phyloP scores from a whole-genome alignment of 805 yeast genomes.

The Candida andamanensis region DNA sequence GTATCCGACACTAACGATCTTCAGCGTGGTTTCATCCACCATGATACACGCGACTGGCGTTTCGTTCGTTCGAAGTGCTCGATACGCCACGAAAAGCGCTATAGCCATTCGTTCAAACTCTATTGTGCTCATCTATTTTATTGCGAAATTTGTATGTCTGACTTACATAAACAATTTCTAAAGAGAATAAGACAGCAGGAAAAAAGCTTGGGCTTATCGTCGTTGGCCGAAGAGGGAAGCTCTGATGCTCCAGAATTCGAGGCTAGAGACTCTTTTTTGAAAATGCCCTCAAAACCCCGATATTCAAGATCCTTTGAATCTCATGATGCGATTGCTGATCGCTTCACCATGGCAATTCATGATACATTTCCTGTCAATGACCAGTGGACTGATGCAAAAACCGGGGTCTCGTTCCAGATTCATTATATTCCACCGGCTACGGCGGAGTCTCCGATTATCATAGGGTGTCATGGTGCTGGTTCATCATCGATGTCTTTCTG shows the following conservation, averaged over 20 bases:
- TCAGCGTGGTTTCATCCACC: constrained; percentile 22
- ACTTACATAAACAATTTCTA: constrained; percentile 22
- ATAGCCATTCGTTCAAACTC: constrained; percentile 21
- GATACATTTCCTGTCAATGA: constrained; percentile 10
- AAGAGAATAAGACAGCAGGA: constrained; percentile 21
- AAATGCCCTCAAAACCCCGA: neutral
- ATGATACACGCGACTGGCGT: constrained; percentile 41
- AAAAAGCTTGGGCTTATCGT: constrained; percentile 16
- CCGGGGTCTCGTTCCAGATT: constrained; percentile 27
- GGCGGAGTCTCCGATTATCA: constrained; percentile 48
- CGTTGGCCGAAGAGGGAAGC: constrained; percentile 15
- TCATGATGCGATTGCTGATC: constrained; percentile 6
- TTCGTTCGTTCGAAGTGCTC: constrained; percentile 31
- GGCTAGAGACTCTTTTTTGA: neutral
- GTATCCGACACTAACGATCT: constrained; percentile 69
- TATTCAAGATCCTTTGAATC: constrained; percentile 6
- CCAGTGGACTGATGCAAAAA: constrained; percentile 11
- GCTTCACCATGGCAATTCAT: constrained; percentile 1
- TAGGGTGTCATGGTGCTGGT: constrained; percentile 95
- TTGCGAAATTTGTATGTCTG: constrained; percentile 18
- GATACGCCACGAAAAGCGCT: constrained; percentile 34
- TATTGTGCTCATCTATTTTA: neutral
- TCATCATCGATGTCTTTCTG: constrained; percentile 81
- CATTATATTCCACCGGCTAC: constrained; percentile 52
- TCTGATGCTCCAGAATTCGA: neutral